phyloP scores from a whole-genome alignment of 805 yeast genomes.

The Lipomyces yamanashiensis region DNA sequence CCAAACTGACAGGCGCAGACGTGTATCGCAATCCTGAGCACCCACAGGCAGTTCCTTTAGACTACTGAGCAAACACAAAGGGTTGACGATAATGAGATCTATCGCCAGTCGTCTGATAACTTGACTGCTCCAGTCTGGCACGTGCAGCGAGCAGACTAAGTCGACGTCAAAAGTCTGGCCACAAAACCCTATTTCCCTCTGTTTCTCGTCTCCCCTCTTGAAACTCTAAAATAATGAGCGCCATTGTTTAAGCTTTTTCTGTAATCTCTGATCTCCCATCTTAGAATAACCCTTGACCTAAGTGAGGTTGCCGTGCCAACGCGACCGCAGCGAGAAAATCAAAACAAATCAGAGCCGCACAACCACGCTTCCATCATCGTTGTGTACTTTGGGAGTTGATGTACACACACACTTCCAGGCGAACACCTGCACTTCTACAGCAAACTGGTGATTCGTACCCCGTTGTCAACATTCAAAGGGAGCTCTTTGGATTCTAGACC shows the following conservation, averaged over 20 bases:
- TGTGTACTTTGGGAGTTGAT: no score
- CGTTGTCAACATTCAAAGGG: no score
- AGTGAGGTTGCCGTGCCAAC: neutral
- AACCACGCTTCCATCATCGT: no score
- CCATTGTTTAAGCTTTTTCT: neutral
- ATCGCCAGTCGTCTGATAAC: neutral
- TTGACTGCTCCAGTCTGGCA: neutral
- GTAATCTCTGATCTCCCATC: neutral
- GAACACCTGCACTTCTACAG: no score
- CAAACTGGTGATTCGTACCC: no score
- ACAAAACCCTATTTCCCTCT: neutral
- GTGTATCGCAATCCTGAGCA: no score
- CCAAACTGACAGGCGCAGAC: no score
- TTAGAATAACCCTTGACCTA: neutral
- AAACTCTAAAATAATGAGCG: no score
- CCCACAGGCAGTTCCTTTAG: no score
- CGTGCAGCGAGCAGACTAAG: neutral
- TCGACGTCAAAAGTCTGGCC: neutral
- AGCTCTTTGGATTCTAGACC: no score
- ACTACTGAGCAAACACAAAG: neutral
- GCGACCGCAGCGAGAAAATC: neutral
- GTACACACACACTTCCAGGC: no score
- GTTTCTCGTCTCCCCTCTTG: no score
- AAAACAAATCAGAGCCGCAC: constrained; percentile 4
- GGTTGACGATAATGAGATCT: neutral